Conservation (phyloP, 2,329 filamentous ascomycete species). For the Ophiostoma ulmi region DNA sequence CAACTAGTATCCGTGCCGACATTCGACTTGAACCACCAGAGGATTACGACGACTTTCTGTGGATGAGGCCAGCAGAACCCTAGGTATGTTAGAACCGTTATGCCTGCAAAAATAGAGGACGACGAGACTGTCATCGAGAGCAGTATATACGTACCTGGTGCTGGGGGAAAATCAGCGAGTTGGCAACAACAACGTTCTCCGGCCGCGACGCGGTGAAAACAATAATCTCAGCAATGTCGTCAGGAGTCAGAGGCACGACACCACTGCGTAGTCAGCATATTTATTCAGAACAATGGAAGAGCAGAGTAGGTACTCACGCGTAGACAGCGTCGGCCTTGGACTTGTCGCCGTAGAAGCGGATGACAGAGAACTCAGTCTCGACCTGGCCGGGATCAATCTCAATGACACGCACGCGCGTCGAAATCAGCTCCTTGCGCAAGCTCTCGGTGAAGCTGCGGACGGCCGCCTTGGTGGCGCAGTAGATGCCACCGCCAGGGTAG, state of each 20-base stretch:
- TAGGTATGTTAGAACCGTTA: conserved; percentile 15
- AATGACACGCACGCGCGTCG: conserved; percentile 75
- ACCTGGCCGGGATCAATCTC: conserved; percentile 89
- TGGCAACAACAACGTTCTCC: conserved; percentile 87
- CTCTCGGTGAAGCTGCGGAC: conserved; percentile 79
- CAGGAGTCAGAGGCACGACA: conserved; percentile 76
- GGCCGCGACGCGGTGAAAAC: conserved; percentile 78
- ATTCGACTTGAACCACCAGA: not conserved
- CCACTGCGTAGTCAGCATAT: conserved; percentile 44
- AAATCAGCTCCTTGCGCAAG: conserved; percentile 75
- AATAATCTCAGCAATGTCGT: conserved; percentile 85
- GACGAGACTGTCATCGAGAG: not conserved
- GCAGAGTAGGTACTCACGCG: conserved; percentile 48
- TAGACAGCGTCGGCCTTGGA: conserved; percentile 86
- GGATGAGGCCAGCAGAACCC: conserved; percentile 23
- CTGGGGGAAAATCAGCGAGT: conserved; percentile 80
- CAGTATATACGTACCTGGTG: conserved; percentile 57
- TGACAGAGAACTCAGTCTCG: conserved; percentile 87
- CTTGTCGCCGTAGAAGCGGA: conserved; percentile 85
- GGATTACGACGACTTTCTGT: conserved; percentile 22
- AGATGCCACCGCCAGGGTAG: conserved; percentile 81
- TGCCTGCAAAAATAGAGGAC: not conserved
- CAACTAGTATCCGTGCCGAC: not conserved
- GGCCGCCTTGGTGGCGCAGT: conserved; percentile 89
- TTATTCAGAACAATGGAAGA: not conserved